These are phyloP conservation scores for Thraustochytrium striatum DNA, from an alignment of 352 stramenopile species.

Conservation along the genomic window DNA sequence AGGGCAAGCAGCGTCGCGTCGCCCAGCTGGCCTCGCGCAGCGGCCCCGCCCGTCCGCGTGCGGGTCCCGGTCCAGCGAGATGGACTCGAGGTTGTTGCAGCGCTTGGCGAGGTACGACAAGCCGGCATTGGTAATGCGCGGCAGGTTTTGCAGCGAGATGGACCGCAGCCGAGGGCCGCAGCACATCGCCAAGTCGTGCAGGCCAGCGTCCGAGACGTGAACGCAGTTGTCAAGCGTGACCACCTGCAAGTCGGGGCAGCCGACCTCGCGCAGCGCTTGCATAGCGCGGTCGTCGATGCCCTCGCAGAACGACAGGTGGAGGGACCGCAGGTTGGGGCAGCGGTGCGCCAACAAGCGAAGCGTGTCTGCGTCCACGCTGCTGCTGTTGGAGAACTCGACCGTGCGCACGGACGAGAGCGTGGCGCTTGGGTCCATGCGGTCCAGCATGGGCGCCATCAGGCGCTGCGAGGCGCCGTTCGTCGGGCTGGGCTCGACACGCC, in stretches of 20 bases:
- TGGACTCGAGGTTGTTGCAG: neutral
- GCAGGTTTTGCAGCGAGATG: constrained; percentile 6
- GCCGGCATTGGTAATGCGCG: neutral
- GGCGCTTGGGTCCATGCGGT: neutral
- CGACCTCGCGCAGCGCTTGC: neutral
- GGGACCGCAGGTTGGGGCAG: neutral
- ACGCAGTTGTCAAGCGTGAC: constrained; percentile 7
- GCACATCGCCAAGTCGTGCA: neutral
- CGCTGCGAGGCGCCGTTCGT: neutral
- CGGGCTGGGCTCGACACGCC: neutral
- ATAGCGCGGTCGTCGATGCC: neutral
- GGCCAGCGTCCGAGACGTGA: neutral
- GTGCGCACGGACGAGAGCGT: neutral
- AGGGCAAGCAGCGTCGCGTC: neutral
- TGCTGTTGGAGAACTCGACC: constrained; percentile 1
- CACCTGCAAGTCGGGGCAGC: neutral
- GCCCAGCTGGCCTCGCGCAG: neutral
- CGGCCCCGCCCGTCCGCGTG: neutral
- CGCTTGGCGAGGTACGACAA: constrained; percentile 3
- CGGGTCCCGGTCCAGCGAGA: neutral
- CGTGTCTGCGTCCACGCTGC: neutral
- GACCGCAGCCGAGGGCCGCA: neutral
- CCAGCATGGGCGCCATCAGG: neutral
- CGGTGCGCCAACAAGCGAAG: neutral
- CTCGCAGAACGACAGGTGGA: constrained; percentile 23